phyloP scores from a whole-genome alignment of 148 eudicot genomes.

The Beta vulgaris region DNA sequence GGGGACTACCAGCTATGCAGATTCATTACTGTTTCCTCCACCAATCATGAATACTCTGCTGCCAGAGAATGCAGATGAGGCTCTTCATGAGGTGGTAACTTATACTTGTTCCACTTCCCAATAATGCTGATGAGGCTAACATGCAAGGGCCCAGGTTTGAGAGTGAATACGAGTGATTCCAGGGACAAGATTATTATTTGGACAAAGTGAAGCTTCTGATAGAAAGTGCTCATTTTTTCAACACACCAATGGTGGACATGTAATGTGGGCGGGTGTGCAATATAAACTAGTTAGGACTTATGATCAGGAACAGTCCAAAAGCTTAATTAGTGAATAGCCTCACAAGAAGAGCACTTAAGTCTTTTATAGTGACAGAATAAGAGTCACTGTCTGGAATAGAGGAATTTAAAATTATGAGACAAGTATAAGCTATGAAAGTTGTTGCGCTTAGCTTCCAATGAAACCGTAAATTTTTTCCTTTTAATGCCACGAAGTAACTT shows the following conservation, averaged over 20 bases:
- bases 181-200: neutral
- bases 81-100: neutral
- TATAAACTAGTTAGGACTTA: neutral
- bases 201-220: neutral
- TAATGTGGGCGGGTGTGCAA: neutral
- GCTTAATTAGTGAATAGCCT: too few species aligned
- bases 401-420: neutral
- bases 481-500: neutral
- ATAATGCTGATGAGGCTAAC: neutral
- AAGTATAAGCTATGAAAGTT: neutral
- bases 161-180: neutral
- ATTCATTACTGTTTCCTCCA: neutral
- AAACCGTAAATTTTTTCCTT: too few species aligned
- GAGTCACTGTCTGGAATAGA: neutral
- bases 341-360: neutral
- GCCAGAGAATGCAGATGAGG: neutral
- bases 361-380: neutral
- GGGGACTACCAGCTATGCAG: neutral
- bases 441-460: too few species aligned
- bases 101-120: neutral
- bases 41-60: neutral
- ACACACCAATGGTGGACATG: neutral
- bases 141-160: neutral
- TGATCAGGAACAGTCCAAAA: neutral
- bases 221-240: neutral